A percentile compares a stretch with the other conserved stretches of the same genome.
These are phyloP conservation scores for Fusarium citri DNA, from an alignment of 2,329 filamentous ascomycete genomes.

Conservation along the genomic window DNA sequence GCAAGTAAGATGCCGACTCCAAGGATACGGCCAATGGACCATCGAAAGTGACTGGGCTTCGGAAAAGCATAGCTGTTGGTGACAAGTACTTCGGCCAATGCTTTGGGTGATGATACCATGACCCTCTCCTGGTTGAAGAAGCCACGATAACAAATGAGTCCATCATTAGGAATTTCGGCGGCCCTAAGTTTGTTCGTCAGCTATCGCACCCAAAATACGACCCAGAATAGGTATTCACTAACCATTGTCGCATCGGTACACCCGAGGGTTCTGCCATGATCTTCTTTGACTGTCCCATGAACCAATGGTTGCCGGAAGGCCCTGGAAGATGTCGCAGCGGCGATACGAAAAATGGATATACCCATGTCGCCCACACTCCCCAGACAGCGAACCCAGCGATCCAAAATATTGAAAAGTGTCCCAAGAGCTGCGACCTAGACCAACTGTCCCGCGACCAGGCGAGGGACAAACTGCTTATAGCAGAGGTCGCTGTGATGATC, in stretches of 20 bases:
- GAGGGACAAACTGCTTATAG: slow-evolving; percentile 41
- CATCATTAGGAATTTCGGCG: slow-evolving; percentile 72
- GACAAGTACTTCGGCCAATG: slow-evolving; percentile 76
- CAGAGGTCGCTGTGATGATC: slow-evolving; percentile 40
- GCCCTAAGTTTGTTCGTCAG: slow-evolving; percentile 60
- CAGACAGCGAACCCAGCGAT: slow-evolving; percentile 51
- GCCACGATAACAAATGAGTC: slow-evolving; percentile 74
- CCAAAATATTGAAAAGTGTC: slow-evolving; percentile 53
- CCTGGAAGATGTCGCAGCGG: slow-evolving; percentile 62
- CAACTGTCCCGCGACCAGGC: slow-evolving; percentile 37
- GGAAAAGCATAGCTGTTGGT: slow-evolving; percentile 76
- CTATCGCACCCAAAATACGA: background rate
- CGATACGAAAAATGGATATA: slow-evolving; percentile 64
- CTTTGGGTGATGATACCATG: slow-evolving; percentile 71
- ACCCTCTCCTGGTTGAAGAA: slow-evolving; percentile 72
- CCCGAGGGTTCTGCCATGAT: slow-evolving; percentile 57
- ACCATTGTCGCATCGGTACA: slow-evolving; percentile 62
- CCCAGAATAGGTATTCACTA: slow-evolving; percentile 23
- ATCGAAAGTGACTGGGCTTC: slow-evolving; percentile 68
- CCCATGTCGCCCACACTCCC: slow-evolving; percentile 56
- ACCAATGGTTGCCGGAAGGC: slow-evolving; percentile 57
- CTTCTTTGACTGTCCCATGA: slow-evolving; percentile 60
- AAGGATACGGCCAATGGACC: slow-evolving; percentile 70
- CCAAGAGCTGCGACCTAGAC: slow-evolving; percentile 49
- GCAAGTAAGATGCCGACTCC: slow-evolving; percentile 81